Conservation (phyloP, 495 filamentous ascomycete genomes). For the Xylaria intraflava region DNA sequence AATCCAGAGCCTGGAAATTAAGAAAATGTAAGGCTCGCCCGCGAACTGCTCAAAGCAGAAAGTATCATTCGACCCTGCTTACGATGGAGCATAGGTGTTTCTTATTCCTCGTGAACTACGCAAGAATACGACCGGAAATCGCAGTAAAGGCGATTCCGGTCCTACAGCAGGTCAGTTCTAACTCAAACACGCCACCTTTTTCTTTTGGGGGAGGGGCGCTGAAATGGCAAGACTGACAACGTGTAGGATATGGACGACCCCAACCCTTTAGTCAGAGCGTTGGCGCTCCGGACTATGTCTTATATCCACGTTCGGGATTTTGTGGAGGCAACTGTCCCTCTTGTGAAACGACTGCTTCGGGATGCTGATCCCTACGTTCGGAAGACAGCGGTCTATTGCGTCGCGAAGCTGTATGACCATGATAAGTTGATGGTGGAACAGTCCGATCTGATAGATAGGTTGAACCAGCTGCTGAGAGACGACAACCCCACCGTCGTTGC, state of each 20-base stretch:
- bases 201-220: not conserved
- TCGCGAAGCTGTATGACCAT: slow-evolving; percentile 97
- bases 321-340: slow-evolving; percentile 79
- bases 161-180: slow-evolving; percentile 61
- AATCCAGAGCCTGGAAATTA: slow-evolving; percentile 90
- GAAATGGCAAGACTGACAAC: not conserved
- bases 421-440: slow-evolving; percentile 83
- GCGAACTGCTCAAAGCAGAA: not conserved
- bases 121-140: slow-evolving; percentile 87
- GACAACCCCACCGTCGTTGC: slow-evolving; percentile 97
- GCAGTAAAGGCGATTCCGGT: slow-evolving; percentile 89
- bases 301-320: slow-evolving; percentile 98
- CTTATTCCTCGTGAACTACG: slow-evolving; percentile 94
- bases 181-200: slow-evolving; percentile 6
- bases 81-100: slow-evolving; percentile 69
- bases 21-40: slow-evolving; percentile 81
- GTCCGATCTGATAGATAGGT: slow-evolving; percentile 83
- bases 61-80: not conserved
- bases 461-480: slow-evolving; percentile 86
- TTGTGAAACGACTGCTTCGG: slow-evolving; percentile 74
- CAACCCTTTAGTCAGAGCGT: slow-evolving; percentile 87
- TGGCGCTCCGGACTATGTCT: slow-evolving; percentile 90
- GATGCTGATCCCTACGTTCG: slow-evolving; percentile 94
- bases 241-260: slow-evolving; percentile 84
- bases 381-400: slow-evolving; percentile 94